phyloP scores from a whole-genome alignment of 495 filamentous ascomycete species.

The Penicillium paradoxum region DNA sequence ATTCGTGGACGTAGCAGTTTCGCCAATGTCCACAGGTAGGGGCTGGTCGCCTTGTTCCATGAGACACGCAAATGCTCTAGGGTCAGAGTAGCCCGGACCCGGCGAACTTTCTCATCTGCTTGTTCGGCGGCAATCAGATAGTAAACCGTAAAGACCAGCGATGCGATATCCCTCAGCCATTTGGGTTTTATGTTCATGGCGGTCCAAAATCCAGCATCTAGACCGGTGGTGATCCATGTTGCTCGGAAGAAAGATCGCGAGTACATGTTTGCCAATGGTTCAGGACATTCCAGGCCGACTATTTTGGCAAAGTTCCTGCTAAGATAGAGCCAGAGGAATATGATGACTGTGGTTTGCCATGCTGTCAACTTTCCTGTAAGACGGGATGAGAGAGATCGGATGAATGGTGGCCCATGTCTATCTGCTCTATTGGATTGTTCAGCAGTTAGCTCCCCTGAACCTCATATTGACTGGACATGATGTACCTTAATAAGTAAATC shows the following conservation, averaged over 20 bases:
- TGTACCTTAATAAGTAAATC: slow-evolving; percentile 67
- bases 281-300: slow-evolving; percentile 83
- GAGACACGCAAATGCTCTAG: slow-evolving; percentile 88
- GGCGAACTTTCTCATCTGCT: slow-evolving; percentile 95
- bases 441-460: not conserved
- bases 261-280: slow-evolving; percentile 92
- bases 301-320: slow-evolving; percentile 90
- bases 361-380: slow-evolving; percentile 66
- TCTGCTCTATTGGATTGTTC: slow-evolving; percentile 54
- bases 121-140: slow-evolving; percentile 90
- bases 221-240: slow-evolving; percentile 91
- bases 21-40: slow-evolving; percentile 68
- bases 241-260: slow-evolving; percentile 92
- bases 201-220: slow-evolving; percentile 97
- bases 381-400: slow-evolving; percentile 66
- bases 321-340: slow-evolving; percentile 86
- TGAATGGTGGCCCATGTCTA: slow-evolving; percentile 76
- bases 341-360: slow-evolving; percentile 86
- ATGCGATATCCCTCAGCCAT: slow-evolving; percentile 76
- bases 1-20: slow-evolving; percentile 69
- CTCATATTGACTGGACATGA: not conserved
- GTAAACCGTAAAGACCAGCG: slow-evolving; percentile 77
- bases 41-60: slow-evolving; percentile 90
- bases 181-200: slow-evolving; percentile 86
- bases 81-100: slow-evolving; percentile 78